Base-by-base conservation (phyloP, 768 basidiomycete genomes). In the Trametes villosa region DNA sequence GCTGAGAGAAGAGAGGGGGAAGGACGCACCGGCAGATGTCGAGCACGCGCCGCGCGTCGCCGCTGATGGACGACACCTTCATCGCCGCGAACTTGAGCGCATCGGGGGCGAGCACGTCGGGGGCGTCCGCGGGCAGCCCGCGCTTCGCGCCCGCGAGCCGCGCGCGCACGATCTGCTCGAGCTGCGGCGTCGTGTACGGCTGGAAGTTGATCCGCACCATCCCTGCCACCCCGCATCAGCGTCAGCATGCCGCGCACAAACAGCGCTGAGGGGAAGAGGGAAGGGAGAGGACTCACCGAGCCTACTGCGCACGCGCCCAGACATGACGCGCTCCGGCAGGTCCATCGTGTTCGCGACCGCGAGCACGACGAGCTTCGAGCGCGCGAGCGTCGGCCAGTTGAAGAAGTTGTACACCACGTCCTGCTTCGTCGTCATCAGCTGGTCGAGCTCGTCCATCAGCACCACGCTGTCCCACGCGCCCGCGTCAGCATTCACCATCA, bases 351-450 rank as follows among this genome's bases (percentile, higher is more conserved):
- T 99, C 8, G 97, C 97, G 1, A 99, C 95, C 0, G 97, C 96
- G 51, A 99, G 84, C 2, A 99, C 97, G 52, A 98, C 87, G 6
- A 99, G 83, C 72, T 91, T 92, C 59, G 94, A 95, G 20, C 86
- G 87, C 0, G 84, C 81, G 51, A 97, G 79, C 4, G 95, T 96
- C 2, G 97, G 97, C 96, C 97, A 99, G 72, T 99, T 98, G 82
- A 98, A 98, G 76, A 99, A 98, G 70, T 98, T 98, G 76, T 99
- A 99, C 22, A 99, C 91, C 11, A 99, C 96, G 59, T 99, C 96
- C 72, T 99, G 96, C 71, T 97, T 97, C 18, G 90, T 80, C 1
- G 96, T 98, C 67, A 98, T 86, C 29, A 99, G 82, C 72, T 98
- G 97, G 75, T 99, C 97, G 5, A 99, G 82, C 75, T 99, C 97